phyloP scores from a whole-genome alignment of 2,329 filamentous ascomycete species.

The Cladosporium sp. region DNA sequence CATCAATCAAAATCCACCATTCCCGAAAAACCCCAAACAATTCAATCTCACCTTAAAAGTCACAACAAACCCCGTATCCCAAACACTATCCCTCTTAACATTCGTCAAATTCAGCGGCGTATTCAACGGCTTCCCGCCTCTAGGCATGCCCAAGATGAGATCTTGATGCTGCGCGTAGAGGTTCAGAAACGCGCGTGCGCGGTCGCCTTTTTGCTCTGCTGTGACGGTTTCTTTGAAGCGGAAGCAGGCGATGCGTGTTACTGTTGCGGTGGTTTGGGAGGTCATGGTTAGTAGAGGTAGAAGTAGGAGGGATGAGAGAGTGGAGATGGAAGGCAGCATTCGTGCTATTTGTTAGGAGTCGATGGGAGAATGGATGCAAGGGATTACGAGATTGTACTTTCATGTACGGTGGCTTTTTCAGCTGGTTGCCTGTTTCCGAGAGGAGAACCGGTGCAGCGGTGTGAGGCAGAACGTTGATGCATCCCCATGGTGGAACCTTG shows the following conservation, averaged over 20 bases:
- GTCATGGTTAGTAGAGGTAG: not conserved
- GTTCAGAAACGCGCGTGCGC: conserved; percentile 4
- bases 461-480: not conserved
- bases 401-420: not conserved
- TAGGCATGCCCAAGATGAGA: conserved; percentile 6
- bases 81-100: conserved; percentile 7
- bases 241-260: conserved; percentile 10
- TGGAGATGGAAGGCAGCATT: not conserved
- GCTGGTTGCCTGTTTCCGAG: not conserved
- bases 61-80: conserved; percentile 11
- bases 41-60: conserved; percentile 4
- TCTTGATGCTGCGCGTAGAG: conserved; percentile 8
- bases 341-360: not conserved
- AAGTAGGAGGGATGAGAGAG: not conserved
- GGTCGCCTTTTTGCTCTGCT: conserved; percentile 4
- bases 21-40: not conserved
- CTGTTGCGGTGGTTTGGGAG: not conserved
- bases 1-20: too few relatives aligned
- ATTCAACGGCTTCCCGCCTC: conserved; percentile 10
- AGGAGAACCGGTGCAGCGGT: conserved; percentile 12
- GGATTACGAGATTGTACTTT: not conserved
- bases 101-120: conserved; percentile 10
- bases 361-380: not conserved
- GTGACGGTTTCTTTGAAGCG: conserved; percentile 8
- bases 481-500: not conserved